Percentiles rank a stretch among this genome's conserved stretches.
Conservation (phyloP, 805 yeast species). For the Debaryomyces hansenii region DNA sequence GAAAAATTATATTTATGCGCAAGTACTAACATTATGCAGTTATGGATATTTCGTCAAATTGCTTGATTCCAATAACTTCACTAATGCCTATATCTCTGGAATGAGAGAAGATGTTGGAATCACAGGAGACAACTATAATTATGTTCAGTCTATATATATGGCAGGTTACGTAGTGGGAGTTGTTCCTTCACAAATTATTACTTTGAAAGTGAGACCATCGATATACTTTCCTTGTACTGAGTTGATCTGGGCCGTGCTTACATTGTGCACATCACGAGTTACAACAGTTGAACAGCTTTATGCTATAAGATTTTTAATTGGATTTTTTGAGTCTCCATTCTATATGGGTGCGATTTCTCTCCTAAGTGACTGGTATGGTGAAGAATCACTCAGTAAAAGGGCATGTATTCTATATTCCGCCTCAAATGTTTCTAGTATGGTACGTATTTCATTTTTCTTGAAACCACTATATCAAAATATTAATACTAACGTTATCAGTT, state of each 20-base stretch:
- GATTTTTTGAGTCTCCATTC: conserved; percentile 12
- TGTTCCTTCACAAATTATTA: conserved; percentile 54
- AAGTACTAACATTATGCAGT: neutral
- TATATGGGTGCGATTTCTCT: conserved; percentile 5
- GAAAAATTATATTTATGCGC: neutral
- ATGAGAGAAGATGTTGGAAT: conserved; percentile 27
- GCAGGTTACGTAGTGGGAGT: conserved; percentile 59
- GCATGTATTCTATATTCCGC: conserved; percentile 6
- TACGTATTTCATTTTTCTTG: neutral
- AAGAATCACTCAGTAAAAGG: conserved; percentile 2
- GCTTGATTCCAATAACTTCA: conserved; percentile 8
- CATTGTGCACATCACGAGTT: conserved; percentile 24
- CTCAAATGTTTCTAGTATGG: conserved; percentile 6
- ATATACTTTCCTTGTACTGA: conserved; percentile 52
- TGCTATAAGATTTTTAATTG: conserved; percentile 6
- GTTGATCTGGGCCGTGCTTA: conserved; percentile 52
- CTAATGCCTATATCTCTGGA: conserved; percentile 30
- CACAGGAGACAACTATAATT: conserved; percentile 46
- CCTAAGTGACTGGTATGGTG: conserved; percentile 5
- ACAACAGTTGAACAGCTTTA: conserved; percentile 2
- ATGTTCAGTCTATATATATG: conserved; percentile 51
- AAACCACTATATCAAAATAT: neutral
- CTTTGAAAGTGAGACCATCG: conserved; percentile 49
- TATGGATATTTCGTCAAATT: conserved; percentile 3
- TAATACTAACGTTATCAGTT: conserved; percentile 4